Base-by-base conservation (phyloP, 371 early-diverging fungal genomes). In the Nematocida displodere region DNA sequence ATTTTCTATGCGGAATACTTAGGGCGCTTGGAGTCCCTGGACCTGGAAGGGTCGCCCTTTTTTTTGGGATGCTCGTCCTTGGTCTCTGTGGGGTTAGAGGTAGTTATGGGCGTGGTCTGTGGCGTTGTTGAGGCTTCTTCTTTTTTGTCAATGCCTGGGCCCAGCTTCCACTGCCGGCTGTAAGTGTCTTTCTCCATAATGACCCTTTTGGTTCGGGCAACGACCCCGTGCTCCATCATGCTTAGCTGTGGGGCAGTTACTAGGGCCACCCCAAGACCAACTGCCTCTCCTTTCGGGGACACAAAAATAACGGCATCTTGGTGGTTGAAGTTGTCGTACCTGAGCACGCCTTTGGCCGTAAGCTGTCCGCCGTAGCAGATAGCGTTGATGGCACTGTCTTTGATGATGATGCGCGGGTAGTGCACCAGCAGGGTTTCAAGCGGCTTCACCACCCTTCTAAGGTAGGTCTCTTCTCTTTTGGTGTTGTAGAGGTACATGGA, bases 261-360 rank as follows among this genome's bases (percentile, higher is more conserved):
- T 82, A 90, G 88, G 26, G 97, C 93, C 77, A 91, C 90, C 49
- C 88, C 95, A 11, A 98, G 85, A 39, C 96, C 97, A 78, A 98
- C 91, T 36, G 99, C 99, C 83, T 98, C 99, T 79, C 99, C 99
- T 88, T 98, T 98, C 68, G 97, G 94, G 44, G 97, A 93, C 89
- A 98, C 95, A 77, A 98, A 84, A 24, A 98, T 94, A 68, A 96
- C 88, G 82, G 93, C 92, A 79, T 92, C 92, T 77, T 90, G 87
- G 77, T 92, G 83, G 85, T 96, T 94, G 80, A 98, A 90, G 64
- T 91, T 92, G 83, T 97, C 97, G 82, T 91, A 98, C 65, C 94
- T 91, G 59, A 96, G 86, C 17, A 97, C 87, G 82, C 99, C 99
- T 22, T 94, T 95, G 63, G 94, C 86, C 90, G 94, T 94, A 68